phyloP scores from a whole-genome alignment of 768 basidiomycete species.

The Rhodotorula babjevae region DNA sequence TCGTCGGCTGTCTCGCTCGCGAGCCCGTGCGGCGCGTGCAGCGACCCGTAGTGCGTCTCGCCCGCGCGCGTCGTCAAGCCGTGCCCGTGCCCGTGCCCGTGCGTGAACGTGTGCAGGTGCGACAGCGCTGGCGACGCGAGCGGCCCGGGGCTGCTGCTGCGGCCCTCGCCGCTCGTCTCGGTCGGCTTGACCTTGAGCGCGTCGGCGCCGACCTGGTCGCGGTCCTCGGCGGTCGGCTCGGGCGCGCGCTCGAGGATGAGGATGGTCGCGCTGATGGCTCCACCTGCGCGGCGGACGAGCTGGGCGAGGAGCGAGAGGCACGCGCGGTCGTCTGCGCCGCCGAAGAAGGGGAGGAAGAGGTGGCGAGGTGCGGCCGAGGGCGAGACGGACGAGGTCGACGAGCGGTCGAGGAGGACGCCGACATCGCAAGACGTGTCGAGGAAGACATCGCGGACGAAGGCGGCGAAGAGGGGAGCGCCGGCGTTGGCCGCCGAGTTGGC shows the following conservation, averaged over 20 bases:
- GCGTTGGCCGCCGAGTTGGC: not conserved
- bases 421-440: conserved; percentile 67
- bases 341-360: conserved; percentile 83
- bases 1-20: conserved; percentile 79
- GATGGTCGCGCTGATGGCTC: conserved; percentile 65
- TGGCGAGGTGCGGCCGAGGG: conserved; percentile 51
- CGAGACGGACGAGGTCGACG: not conserved
- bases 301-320: conserved; percentile 78
- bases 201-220: not conserved
- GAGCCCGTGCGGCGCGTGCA: conserved; percentile 45
- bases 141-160: conserved; percentile 16
- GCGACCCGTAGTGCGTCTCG: conserved; percentile 69
- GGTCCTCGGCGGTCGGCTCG: conserved; percentile 27
- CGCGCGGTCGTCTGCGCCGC: conserved; percentile 86
- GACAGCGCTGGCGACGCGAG: conserved; percentile 32
- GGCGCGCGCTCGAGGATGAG: conserved; percentile 54
- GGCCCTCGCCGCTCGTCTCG: not conserved
- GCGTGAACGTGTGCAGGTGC: conserved; percentile 35
- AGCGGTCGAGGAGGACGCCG: conserved; percentile 75
- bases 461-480: conserved; percentile 59
- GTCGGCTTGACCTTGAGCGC: not conserved
- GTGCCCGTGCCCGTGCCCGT: too few relatives aligned
- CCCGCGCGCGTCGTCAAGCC: conserved; percentile 39
- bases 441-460: conserved; percentile 81
- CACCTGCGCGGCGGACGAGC: conserved; percentile 63